phyloP scores from a whole-genome alignment of 805 yeast genomes.

The Nakazawaea wickerhamii region DNA sequence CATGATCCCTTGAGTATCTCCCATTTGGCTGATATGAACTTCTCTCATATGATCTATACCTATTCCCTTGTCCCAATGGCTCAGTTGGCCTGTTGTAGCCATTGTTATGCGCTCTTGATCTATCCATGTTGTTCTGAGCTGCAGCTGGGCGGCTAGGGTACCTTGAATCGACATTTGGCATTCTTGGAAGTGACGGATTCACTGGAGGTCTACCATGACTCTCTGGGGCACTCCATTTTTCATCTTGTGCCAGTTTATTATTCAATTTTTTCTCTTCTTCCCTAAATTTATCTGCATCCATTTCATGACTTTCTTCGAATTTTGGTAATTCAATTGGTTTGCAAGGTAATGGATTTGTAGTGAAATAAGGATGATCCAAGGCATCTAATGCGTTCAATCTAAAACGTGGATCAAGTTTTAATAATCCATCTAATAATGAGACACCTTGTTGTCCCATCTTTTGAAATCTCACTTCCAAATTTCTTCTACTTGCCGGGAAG shows the following conservation, averaged over 20 bases:
- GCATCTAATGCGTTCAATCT: slow-evolving; percentile 82
- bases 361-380: slow-evolving; percentile 63
- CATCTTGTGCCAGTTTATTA: background rate
- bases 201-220: background rate
- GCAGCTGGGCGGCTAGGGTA: background rate
- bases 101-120: background rate
- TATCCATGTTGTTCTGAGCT: background rate
- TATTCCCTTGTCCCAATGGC: background rate
- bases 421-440: slow-evolving; percentile 52
- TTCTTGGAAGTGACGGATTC: background rate
- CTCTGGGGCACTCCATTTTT: no score
- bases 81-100: background rate
- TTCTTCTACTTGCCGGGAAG: slow-evolving; percentile 28
- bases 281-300: slow-evolving; percentile 61
- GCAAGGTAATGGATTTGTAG: slow-evolving; percentile 59
- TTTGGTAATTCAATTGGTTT: slow-evolving; percentile 49
- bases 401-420: slow-evolving; percentile 63
- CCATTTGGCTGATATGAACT: background rate
- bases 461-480: slow-evolving; percentile 45
- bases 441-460: slow-evolving; percentile 43
- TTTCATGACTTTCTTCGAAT: slow-evolving; percentile 85
- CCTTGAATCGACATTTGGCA: background rate
- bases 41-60: background rate
- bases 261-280: slow-evolving; percentile 24
- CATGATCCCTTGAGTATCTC: background rate